Conservation (phyloP, 2,329 filamentous ascomycete species). For the Aspergillus sp. region DNA sequence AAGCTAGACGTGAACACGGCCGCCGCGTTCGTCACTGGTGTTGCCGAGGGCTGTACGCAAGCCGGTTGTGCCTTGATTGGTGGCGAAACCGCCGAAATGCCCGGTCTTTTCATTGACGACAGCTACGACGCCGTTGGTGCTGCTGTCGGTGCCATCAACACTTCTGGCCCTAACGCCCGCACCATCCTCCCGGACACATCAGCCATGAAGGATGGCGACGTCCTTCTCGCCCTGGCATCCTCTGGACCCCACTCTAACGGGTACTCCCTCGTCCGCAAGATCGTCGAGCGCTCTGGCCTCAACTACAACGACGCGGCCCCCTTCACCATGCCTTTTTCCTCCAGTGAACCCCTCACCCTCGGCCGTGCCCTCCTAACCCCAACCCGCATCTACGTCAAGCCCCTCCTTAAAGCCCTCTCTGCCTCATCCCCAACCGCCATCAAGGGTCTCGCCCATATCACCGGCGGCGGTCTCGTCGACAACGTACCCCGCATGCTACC, state of each 20-base stretch:
- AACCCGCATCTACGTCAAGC: conserved; percentile 89
- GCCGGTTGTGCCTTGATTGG: conserved; percentile 90
- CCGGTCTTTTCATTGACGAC: conserved; percentile 82
- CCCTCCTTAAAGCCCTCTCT: conserved; percentile 66
- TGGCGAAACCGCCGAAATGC: conserved; percentile 98
- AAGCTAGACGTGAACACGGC: conserved; percentile 76
- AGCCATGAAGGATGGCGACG: conserved; percentile 77
- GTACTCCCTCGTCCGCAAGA: conserved; percentile 92
- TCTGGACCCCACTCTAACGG: conserved; percentile 94
- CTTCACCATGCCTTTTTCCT: conserved; percentile 70
- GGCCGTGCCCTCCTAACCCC: conserved; percentile 82
- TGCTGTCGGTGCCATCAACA: conserved; percentile 77
- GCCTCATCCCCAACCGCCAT: conserved; percentile 59
- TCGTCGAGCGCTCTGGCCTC: conserved; percentile 72
- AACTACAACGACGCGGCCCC: conserved; percentile 71
- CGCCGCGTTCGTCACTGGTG: conserved; percentile 84
- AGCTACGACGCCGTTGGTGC: conserved; percentile 93
- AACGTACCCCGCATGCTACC: conserved; percentile 96
- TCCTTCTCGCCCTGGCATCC: conserved; percentile 81
- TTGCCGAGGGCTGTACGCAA: conserved; percentile 81
- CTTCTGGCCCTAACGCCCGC: conserved; percentile 50
- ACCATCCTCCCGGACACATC: conserved; percentile 73
- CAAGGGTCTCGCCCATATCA: conserved; percentile 96
- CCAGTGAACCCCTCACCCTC: conserved; percentile 42
- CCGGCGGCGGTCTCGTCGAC: conserved; percentile 86